Base-by-base conservation (phyloP, 768 basidiomycete species). In the Pulveroboletus frians region DNA sequence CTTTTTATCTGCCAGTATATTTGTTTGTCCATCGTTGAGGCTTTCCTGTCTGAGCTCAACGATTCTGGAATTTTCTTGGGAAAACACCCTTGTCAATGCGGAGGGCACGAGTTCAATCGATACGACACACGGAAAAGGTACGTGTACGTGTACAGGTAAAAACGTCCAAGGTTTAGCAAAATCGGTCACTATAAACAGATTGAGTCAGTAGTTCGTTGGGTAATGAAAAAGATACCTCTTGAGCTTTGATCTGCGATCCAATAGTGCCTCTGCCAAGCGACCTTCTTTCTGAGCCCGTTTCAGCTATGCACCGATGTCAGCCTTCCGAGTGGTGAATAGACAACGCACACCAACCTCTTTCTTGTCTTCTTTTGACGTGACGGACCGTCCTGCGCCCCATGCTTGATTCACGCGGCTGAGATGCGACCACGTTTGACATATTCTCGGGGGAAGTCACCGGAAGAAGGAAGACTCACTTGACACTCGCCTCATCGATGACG, bases 251-350 rank as follows among this genome's bases (percentile, higher is more conserved):
- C 90, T 76, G 23, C 90, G 78, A 61, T 92, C 86, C 27, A 92
- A 71, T 66, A 92, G 63, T 7, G 84, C 83, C 62, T 92, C 89
- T 2, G 87, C 83, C 14, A 91, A 67, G n/a, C 85, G 77, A 3
- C 90, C 89, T 50, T 89, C 86, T 61, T 88, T 84, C 51, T 75
- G 75, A 13, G 91, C 91, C 41, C 75, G 76, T 67, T 88, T 91
- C 43, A 95, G 76, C 84, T 92, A 51, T 21, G 34, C n/a, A 5
- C 53, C 50, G 29, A 31, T 44, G 27, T 47, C 45, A 49, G 49
- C 31, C 27, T 41, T 23, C 47, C 32, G 21, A 54, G 37, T 26
- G 14, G 23, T 27, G 32, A 42, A 26, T 47, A 42, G 36, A 50
- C 38, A 49, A 38, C 23, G 46, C 26, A 37, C 13, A 35, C 77